Base-by-base conservation (phyloP, 768 basidiomycete genomes). In the Rhizopogon vulgaris region DNA sequence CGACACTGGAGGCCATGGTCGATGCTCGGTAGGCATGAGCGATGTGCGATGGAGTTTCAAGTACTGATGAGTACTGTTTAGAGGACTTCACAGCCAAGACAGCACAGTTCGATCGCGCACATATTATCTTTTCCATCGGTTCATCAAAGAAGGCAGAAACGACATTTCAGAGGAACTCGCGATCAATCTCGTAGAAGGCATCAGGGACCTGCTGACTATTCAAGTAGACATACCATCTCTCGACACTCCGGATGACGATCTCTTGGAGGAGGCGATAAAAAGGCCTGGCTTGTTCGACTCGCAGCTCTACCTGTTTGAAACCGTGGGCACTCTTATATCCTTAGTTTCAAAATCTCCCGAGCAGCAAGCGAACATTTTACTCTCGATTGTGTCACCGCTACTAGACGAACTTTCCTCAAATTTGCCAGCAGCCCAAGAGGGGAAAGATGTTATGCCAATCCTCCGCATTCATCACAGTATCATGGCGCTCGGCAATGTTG, bases 241-340 rank as follows among this genome's bases (percentile, higher is more conserved):
- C 6, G 93, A 95, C 49, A 83, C 82, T 24, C 71, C 78, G 2
- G 81, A 86, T 24, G 79, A 85, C 42, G 90, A 90, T 59, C 64
- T 85, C 15, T 78, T 99, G 25, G 72, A 81, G 15, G 94, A 95
- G 65, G 88, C 91, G 1, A 82, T 91, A 40, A 82, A 80, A 45
- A 81, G 82, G 48, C 77, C 89, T 11, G 72, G 75, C 4, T 69
- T 83, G 39, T 94, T 97, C 63, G 87, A 92, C 56, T 82, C 91
- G 11, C 96, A 99, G 65, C 74, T 98, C 22, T 95, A 97, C 66
- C 78, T 99, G 9, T 99, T 92, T 65, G 96, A 99, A 70, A 85
- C 93, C 0, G 79, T 84, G 24, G 96, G 96, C 25, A 86, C 78
- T 10, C 79, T 98, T 34, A 80, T 90, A 48, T 90, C 90, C 12